Conservation (phyloP, 495 filamentous ascomycete genomes). For the Neurospora sp. region DNA sequence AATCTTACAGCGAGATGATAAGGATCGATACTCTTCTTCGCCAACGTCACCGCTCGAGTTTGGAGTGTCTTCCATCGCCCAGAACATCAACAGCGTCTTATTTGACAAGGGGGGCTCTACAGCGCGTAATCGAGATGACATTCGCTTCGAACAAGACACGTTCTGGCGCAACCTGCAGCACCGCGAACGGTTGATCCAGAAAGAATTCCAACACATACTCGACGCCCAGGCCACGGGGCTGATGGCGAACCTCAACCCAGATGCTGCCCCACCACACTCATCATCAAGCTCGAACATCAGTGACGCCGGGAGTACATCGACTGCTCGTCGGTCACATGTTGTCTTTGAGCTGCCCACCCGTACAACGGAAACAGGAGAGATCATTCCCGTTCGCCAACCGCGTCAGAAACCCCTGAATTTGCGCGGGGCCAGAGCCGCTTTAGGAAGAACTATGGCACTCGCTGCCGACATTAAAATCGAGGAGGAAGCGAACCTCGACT, state of each 20-base stretch:
- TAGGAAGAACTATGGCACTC: constrained; percentile 60
- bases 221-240: constrained; percentile 79
- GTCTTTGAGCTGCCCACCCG: constrained; percentile 13
- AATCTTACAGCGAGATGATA: constrained; percentile 21
- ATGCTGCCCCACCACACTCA: not conserved
- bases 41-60: not conserved
- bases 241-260: constrained; percentile 19
- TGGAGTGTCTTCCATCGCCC: constrained; percentile 10
- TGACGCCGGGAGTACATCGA: constrained; percentile 30
- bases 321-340: constrained; percentile 22
- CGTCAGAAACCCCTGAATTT: constrained; percentile 47
- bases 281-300: constrained; percentile 5
- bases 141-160: constrained; percentile 20
- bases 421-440: constrained; percentile 56
- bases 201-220: constrained; percentile 66
- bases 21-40: constrained; percentile 8
- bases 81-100: constrained; percentile 22
- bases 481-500: constrained; percentile 51
- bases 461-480: constrained; percentile 62
- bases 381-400: constrained; percentile 56
- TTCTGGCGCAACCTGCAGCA: constrained; percentile 27
- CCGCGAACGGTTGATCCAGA: constrained; percentile 56
- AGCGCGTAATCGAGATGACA: constrained; percentile 2
- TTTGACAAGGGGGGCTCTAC: constrained; percentile 15
- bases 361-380: constrained; percentile 24